Evolutionary conservation across 2,329 filamentous ascomycete species (phyloP), one percentile per base, ranked within the genome.

Genomic region (Pleochaeta shiraiana): DNA sequence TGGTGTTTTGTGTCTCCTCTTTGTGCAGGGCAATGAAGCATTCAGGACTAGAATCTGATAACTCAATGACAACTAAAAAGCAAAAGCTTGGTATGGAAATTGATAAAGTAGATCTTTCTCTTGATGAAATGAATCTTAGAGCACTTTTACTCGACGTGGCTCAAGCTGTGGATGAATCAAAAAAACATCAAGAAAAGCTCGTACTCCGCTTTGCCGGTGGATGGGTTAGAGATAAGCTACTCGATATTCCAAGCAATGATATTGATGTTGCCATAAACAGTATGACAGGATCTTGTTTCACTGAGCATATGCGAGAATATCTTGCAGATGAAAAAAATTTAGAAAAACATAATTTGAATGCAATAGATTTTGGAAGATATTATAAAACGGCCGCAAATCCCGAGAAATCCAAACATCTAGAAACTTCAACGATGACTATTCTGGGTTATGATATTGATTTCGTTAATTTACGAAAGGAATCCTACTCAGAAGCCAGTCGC

Each of bases 381-480:
- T 87, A 96, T 78, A 95, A 90, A 74, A 92, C 96, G 69, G 86
- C 87, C 63, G 86, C 86, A 65, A 97, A 97, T 73, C 92, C 91
- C 0, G 90, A 96, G 71, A 96, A 95, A 76, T 95, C 90, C 24
- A 97, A 97, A 76, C 89, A 97, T 72, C 81, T 97, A 16, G 92
- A 95, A 75, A 97, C 92, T 0, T 88, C 90, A 61, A 95, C 90
- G 11, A 90, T 88, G 28, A 87, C 81, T 68, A 84, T 97, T 65
- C 85, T 95, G 71, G 90, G 87, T 0, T 79, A 95, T 61, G 92
- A 97, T 71, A 81, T 96, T 60, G 92, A 98, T 73, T 85, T 98
- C 71, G 93, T 98, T 70, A 98, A 97, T 73, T 77, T 97, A 59
- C 82, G 92, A 57, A 95, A 90, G 72, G 93, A 97, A 76, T 91